Base-by-base conservation (phyloP, 2,329 filamentous ascomycete genomes). In the Exophiala sp. region DNA sequence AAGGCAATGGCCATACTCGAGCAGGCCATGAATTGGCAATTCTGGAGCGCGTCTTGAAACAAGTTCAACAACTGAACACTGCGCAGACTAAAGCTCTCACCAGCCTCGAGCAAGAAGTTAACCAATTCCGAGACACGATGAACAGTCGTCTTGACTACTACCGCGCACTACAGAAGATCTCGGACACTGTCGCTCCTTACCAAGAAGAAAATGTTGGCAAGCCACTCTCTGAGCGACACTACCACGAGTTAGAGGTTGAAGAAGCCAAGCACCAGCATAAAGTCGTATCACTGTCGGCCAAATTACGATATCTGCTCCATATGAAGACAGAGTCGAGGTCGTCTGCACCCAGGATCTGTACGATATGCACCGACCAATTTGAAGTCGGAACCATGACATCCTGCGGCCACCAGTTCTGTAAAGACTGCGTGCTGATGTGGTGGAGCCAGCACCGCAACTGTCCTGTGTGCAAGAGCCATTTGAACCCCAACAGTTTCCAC, bases 401-500 rank as follows among this genome's bases (percentile, higher is more conserved):
- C 1, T 97, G 94, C 67, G 92, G 92, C 0, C 94, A 99, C 66
- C 84, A 90, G 60, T 97, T 91, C 67, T 96, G 92, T 74, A 91
- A 89, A 65, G 87, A 89, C 24, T 97, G 94, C 69, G 86, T 97
- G 62, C 77, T 78, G 35, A 63, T 84, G 10, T 97, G 94, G 94
- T 89, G 87, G 74, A 78, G 75, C 52, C 77, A 82, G 32, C 85
- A 91, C 62, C 81, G 78, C 14, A 92, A 82, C 47, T 97, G 92
- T 63, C 92, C 92, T 0, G 79, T 89, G 4, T 99, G 94, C 76
- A 96, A 96, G 68, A 80, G 78, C 42, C 75, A 74, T 1, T 74
- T 97, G 5, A 77, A 75, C 24, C 65, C 73, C 0, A 78, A 78
- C 1, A 89, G 94, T 66, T 81, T 97, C 45, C 88, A 95, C 66